Conservation (phyloP, 2,329 filamentous ascomycete species). For the Diaporthe humulicola region DNA sequence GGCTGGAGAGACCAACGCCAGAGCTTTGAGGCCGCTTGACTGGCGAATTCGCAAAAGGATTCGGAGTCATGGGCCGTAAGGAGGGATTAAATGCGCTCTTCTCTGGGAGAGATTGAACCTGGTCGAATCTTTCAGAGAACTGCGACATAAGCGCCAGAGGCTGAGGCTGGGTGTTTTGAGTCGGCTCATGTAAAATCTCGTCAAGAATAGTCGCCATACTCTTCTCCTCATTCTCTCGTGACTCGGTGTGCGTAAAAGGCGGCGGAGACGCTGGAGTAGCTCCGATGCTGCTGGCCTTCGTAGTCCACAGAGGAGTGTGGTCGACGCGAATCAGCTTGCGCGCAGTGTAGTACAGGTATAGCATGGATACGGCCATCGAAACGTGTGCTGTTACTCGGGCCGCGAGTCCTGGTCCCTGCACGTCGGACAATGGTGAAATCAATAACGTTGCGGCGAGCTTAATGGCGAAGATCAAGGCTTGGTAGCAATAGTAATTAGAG, state of each 20-base stretch:
- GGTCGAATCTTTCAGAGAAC: slow-evolving; percentile 40
- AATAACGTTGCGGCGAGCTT: slow-evolving; percentile 62
- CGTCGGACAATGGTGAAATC: slow-evolving; percentile 55
- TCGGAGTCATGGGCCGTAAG: slow-evolving; percentile 5
- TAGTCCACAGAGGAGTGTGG: slow-evolving; percentile 65
- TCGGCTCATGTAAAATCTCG: slow-evolving; percentile 54
- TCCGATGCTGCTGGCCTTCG: slow-evolving; percentile 36
- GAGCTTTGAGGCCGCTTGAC: slow-evolving; percentile 27
- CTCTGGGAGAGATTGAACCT: neutral
- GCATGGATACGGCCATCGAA: slow-evolving; percentile 65
- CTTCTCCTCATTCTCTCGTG: slow-evolving; percentile 50
- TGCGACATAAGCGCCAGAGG: slow-evolving; percentile 44
- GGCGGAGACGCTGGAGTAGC: slow-evolving; percentile 42
- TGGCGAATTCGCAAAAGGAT: slow-evolving; percentile 32
- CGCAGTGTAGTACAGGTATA: slow-evolving; percentile 61
- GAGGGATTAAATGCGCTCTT: slow-evolving; percentile 31
- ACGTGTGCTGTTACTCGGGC: slow-evolving; percentile 66
- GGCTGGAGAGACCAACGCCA: slow-evolving; percentile 41
- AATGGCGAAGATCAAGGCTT: slow-evolving; percentile 69
- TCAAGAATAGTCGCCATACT: slow-evolving; percentile 63
- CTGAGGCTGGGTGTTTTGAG: slow-evolving; percentile 39
- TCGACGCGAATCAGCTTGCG: slow-evolving; percentile 66
- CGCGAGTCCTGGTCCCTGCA: slow-evolving; percentile 53
- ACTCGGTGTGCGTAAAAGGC: slow-evolving; percentile 29
- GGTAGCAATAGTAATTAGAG: slow-evolving; percentile 75